These are phyloP conservation scores for Begonia loranthoides DNA, from an alignment of 306 rosid species.

Conservation along the genomic window DNA sequence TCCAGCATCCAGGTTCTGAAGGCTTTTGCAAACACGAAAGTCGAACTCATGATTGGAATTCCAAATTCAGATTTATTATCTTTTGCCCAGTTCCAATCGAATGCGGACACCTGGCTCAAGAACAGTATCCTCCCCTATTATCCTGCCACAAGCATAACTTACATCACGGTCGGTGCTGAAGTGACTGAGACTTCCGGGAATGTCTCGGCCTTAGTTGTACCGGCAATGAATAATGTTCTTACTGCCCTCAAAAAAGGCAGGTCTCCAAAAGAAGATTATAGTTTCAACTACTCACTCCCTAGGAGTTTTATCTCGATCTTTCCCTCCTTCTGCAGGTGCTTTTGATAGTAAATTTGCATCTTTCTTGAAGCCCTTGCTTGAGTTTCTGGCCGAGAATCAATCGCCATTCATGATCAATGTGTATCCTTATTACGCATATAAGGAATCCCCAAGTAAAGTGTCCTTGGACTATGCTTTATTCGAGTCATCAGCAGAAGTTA, in stretches of 20 bases:
- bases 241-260: slow-evolving; percentile 65
- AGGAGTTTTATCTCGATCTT: slow-evolving; percentile 82
- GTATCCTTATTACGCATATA: slow-evolving; percentile 91
- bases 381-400: slow-evolving; percentile 85
- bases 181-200: slow-evolving; percentile 64
- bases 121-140: slow-evolving; percentile 83
- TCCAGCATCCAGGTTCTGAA: slow-evolving; percentile 72
- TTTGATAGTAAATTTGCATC: slow-evolving; percentile 74
- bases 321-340: slow-evolving; percentile 98
- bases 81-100: slow-evolving; percentile 83
- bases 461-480: slow-evolving; percentile 76
- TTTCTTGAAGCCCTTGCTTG: slow-evolving; percentile 84
- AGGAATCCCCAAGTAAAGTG: slow-evolving; percentile 65
- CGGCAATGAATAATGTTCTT: slow-evolving; percentile 88
- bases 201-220: slow-evolving; percentile 60
- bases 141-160: slow-evolving; percentile 74
- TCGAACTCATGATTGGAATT: slow-evolving; percentile 87
- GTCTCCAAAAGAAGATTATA: slow-evolving; percentile 66
- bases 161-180: slow-evolving; percentile 90
- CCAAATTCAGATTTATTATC: slow-evolving; percentile 71
- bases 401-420: slow-evolving; percentile 95
- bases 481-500: slow-evolving; percentile 82
- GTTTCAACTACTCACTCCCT: slow-evolving; percentile 93
- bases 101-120: slow-evolving; percentile 77
- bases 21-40: slow-evolving; percentile 84